phyloP scores from a whole-genome alignment of 176 grass and related monocot species.

The Cenchrus americanus region DNA sequence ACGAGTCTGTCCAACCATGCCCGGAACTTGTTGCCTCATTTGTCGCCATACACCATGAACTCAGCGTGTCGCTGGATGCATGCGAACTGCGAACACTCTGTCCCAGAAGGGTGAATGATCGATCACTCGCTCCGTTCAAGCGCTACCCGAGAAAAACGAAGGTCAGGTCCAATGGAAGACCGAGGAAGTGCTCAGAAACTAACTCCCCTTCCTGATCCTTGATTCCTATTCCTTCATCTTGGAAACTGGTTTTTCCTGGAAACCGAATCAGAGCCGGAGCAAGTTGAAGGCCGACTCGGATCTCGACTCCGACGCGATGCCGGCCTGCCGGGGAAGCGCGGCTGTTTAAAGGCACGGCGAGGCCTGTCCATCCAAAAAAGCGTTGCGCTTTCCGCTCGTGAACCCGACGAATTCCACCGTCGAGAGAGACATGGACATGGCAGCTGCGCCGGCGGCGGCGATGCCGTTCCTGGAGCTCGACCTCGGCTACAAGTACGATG shows the following conservation, averaged over 20 bases:
- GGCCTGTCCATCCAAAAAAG: too few species aligned
- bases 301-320: not conserved
- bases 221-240: not conserved
- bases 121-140: conserved; percentile 40
- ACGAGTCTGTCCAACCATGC: conserved; percentile 81
- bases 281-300: not conserved
- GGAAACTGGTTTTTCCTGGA: too few species aligned
- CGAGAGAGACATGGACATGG: too few species aligned
- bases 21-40: conserved; percentile 57
- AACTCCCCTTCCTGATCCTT: too few species aligned
- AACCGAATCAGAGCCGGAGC: too few species aligned
- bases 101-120: conserved; percentile 76
- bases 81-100: conserved; percentile 53
- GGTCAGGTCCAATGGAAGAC: too few species aligned
- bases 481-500: not conserved
- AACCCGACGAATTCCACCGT: too few species aligned
- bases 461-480: not conserved
- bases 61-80: conserved; percentile 52
- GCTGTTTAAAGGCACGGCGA: not conserved
- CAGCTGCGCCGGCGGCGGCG: not conserved
- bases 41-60: conserved; percentile 61
- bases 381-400: too few species aligned
- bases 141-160: conserved; percentile 49
- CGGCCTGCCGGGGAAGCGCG: not conserved
- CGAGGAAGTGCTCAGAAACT: too few species aligned